phyloP scores from a whole-genome alignment of 257 asterid species.

The Jacaranda copaia region DNA sequence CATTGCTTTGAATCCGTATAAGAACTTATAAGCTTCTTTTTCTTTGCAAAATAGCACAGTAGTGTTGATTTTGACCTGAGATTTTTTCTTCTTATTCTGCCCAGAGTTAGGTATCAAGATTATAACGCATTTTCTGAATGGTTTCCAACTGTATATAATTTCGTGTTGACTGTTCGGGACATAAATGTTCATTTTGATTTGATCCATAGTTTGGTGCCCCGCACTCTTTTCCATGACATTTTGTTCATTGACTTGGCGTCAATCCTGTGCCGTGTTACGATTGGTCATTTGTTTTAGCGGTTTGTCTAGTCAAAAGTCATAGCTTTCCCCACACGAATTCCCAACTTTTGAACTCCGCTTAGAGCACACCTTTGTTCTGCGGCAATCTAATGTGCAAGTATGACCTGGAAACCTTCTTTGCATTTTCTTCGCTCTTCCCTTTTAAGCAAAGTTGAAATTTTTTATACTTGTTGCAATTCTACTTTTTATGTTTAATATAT shows the following conservation, averaged over 20 bases:
- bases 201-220: neutral
- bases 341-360: neutral
- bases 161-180: neutral
- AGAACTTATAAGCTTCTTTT: neutral
- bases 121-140: neutral
- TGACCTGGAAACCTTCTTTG: neutral
- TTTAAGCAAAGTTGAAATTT: neutral
- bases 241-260: conserved; percentile 22
- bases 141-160: neutral
- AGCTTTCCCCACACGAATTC: neutral
- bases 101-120: neutral
- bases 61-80: no score
- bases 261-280: neutral
- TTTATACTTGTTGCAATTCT: no score
- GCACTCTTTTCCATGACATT: neutral
- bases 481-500: no score
- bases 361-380: neutral
- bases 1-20: neutral
- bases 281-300: conserved; percentile 24
- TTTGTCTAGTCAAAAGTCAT: conserved; percentile 9
- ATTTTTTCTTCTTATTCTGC: no score
- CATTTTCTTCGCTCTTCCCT: conserved; percentile 1
- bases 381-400: conserved; percentile 12
- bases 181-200: neutral
- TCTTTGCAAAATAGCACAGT: neutral